Percentiles rank a stretch among this genome's conserved stretches.
Conservation (phyloP, 208 protist genomes). For the Leptomonas pyrrhocoris region DNA sequence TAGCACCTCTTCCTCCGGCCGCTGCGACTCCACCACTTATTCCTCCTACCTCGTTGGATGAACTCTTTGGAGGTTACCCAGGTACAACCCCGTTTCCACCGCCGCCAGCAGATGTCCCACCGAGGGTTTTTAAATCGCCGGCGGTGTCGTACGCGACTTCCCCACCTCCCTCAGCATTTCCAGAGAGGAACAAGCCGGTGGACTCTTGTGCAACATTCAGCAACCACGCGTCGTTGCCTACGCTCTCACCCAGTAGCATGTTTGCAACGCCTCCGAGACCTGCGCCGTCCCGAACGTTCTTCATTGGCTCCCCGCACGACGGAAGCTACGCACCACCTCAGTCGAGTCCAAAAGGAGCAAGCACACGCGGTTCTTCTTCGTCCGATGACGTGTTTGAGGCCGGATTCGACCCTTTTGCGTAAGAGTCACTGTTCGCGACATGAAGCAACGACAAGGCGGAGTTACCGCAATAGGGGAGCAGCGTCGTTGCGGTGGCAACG, state of each 20-base stretch:
- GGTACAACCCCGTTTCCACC: not conserved
- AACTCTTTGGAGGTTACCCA: constrained; percentile 8
- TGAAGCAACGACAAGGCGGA: not conserved
- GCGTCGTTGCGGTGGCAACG: not conserved
- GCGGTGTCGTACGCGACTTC: not conserved
- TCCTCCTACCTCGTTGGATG: constrained; percentile 18
- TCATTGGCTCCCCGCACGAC: not conserved
- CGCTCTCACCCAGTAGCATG: constrained; percentile 12
- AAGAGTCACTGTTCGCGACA: not conserved
- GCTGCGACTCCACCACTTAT: not conserved
- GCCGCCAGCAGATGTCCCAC: not conserved
- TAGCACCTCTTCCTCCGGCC: not conserved
- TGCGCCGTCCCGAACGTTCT: not conserved
- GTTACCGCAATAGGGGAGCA: not conserved
- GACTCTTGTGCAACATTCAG: not conserved
- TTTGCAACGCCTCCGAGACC: constrained; percentile 11
- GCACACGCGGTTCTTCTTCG: constrained; percentile 9
- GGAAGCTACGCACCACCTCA: not conserved
- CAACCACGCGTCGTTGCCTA: not conserved
- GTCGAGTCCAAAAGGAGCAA: not conserved
- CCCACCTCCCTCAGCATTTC: not conserved
- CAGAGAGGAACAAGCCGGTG: not conserved
- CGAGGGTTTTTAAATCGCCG: not conserved
- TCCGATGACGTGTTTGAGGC: constrained; percentile 43
- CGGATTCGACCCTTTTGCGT: constrained; percentile 63